Base-by-base conservation (phyloP, 306 rosid genomes). In the Leucaena leucocephala region DNA sequence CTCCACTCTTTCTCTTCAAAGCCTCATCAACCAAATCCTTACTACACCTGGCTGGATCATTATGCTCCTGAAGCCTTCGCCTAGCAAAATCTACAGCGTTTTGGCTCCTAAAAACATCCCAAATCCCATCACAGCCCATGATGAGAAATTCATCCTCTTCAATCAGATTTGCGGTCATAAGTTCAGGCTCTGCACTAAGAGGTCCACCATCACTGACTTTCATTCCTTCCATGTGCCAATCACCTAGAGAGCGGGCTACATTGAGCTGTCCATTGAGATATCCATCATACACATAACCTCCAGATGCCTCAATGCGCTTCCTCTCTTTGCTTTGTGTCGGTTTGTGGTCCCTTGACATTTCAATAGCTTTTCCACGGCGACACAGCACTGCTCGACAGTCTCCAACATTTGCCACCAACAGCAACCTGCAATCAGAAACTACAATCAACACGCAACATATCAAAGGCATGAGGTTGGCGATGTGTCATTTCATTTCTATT, bases 161-260 rank as follows among this genome's bases (percentile, higher is more conserved):
- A 0, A 95, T 93, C 57, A 93, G 90, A 71, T 88, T 86, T 46
- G 80, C 48, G 10, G 88, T 84, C 88, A 73, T 88, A 3, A 93
- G 54, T 83, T 93, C 98, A 5, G 98, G 98, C 83, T 91, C 97
- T 61, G 93, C 91, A 75, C 90, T 91, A 36, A 93, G 91, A 76
- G 97, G 97, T 17, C 98, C 97, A 11, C 97, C 93, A 3, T 89
- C 92, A 34, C 77, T 80, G 76, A 74, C 80, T 84, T 93, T 93
- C 94, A 93, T 85, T 80, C 97, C 97, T 87, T 93, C 92, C 92
- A 93, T 70, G 87, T 93, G 98, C 97, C 98, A 93, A 77, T 93
- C 92, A 75, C 98, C 98, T 68, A 93, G 76, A 49, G 98, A 97
- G 0, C 98, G 98, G 69, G 97, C 88, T 44, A 93, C 92, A 14